Evolutionary conservation across 352 stramenopile genomes (phyloP).

Genomic region (Globisporangium apiculatum): DNA sequence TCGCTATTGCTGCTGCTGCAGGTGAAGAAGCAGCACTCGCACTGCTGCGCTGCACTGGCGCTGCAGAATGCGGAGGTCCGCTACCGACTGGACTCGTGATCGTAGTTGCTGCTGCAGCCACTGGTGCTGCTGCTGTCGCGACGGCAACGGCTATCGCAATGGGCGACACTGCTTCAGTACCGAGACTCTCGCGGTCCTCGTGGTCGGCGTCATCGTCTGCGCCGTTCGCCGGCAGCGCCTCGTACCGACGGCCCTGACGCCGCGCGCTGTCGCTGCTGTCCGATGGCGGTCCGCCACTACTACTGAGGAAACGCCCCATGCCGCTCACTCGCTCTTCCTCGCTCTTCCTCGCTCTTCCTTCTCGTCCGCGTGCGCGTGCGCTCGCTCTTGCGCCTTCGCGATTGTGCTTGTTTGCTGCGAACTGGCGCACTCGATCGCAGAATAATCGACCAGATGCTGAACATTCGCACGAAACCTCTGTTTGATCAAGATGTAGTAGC

Average conservation of each 20-base stretch:
- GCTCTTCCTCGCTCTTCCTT: neutral
- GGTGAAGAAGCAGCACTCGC: neutral
- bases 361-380: neutral
- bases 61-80: neutral
- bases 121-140: slow-evolving; percentile 18
- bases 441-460: too few relatives aligned
- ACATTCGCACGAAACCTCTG: too few relatives aligned
- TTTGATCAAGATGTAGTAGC: too few relatives aligned
- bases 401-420: too few relatives aligned
- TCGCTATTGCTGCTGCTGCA: too few relatives aligned
- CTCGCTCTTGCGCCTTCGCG: neutral
- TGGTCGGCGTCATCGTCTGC: slow-evolving; percentile 21
- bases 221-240: slow-evolving; percentile 35
- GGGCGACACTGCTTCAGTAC: slow-evolving; percentile 16
- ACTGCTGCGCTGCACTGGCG: neutral
- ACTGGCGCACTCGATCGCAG: too few relatives aligned
- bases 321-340: neutral
- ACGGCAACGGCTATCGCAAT: neutral
- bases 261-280: slow-evolving; percentile 24
- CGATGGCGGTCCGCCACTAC: slow-evolving; percentile 10
- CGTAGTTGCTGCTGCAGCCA: neutral
- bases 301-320: slow-evolving; percentile 55
- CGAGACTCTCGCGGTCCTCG: slow-evolving; percentile 13
- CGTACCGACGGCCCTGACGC: slow-evolving; percentile 40
- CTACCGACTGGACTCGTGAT: slow-evolving; percentile 10